Percentiles rank a stretch among this genome's conserved stretches.
Conservation (phyloP, 257 asterid species). For the Gardenia jasminoides region DNA sequence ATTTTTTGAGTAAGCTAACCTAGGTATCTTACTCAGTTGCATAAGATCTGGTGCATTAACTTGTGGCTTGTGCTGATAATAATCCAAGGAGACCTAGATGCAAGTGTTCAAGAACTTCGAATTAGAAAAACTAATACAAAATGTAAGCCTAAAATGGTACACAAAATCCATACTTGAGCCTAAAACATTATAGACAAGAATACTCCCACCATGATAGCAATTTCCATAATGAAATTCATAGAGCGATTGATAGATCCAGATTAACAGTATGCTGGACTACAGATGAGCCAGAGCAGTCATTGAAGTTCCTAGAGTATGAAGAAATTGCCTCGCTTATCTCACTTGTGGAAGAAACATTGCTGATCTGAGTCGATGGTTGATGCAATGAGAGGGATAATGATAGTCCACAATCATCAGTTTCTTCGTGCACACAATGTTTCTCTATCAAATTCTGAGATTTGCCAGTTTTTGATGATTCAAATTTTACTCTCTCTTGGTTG, state of each 20-base stretch:
- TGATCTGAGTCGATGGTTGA: slow-evolving; percentile 37
- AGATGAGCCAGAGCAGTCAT: slow-evolving; percentile 21
- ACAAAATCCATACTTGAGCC: neutral
- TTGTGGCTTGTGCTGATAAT: neutral
- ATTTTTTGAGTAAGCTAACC: no score
- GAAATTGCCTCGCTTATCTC: slow-evolving; percentile 54
- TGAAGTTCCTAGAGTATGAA: slow-evolving; percentile 21
- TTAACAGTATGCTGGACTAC: slow-evolving; percentile 26
- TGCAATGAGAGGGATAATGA: slow-evolving; percentile 54
- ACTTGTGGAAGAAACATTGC: slow-evolving; percentile 47
- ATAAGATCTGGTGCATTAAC: no score
- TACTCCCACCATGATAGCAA: neutral
- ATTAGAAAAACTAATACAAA: neutral
- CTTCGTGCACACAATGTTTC: slow-evolving; percentile 1
- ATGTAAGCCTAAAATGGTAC: neutral
- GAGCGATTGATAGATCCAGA: slow-evolving; percentile 66
- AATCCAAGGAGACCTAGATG: neutral
- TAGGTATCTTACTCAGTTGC: no score
- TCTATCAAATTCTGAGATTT: slow-evolving; percentile 20
- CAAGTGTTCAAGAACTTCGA: neutral
- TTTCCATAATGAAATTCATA: slow-evolving; percentile 16
- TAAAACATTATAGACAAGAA: neutral
- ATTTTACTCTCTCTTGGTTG: slow-evolving; percentile 1
- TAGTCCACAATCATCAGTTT: slow-evolving; percentile 43
- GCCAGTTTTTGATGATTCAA: slow-evolving; percentile 2